These are phyloP conservation scores for Luffa acutangula DNA, from an alignment of 306 rosid genomes.

Conservation along the genomic window DNA sequence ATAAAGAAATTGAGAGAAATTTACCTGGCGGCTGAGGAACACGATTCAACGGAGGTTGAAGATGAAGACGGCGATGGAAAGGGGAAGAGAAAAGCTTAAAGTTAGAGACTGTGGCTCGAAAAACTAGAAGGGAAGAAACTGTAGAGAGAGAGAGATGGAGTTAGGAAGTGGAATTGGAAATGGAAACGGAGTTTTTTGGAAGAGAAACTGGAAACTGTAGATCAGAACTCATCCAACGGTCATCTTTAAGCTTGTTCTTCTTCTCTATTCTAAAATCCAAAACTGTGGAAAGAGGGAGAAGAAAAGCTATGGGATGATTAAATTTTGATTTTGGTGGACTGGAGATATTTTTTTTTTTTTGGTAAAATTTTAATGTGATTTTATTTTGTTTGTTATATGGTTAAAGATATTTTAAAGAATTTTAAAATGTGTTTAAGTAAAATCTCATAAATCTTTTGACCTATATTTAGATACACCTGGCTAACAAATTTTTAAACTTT, in stretches of 20 bases:
- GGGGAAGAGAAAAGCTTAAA: neutral
- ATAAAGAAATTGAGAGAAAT: neutral
- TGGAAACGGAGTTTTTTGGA: neutral
- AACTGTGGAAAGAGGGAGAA: neutral
- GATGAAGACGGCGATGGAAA: neutral
- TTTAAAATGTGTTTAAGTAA: no score
- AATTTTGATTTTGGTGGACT: neutral
- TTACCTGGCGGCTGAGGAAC: neutral
- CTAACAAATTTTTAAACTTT: no score
- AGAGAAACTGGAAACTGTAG: constrained; percentile 2
- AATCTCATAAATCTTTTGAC: no score
- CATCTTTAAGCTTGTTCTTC: neutral
- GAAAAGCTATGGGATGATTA: no score
- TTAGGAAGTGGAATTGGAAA: neutral
- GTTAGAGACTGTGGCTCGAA: neutral
- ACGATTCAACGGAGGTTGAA: neutral
- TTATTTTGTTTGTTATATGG: no score
- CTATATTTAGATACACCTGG: no score
- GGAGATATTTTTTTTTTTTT: neutral
- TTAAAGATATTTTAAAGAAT: no score
- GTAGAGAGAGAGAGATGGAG: neutral
- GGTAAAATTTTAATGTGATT: no score
- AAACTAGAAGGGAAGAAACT: neutral
- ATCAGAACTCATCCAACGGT: neutral
- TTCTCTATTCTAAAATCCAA: neutral